Evolutionary conservation across 768 basidiomycete species (phyloP).

Genomic region (Imleria badia): DNA sequence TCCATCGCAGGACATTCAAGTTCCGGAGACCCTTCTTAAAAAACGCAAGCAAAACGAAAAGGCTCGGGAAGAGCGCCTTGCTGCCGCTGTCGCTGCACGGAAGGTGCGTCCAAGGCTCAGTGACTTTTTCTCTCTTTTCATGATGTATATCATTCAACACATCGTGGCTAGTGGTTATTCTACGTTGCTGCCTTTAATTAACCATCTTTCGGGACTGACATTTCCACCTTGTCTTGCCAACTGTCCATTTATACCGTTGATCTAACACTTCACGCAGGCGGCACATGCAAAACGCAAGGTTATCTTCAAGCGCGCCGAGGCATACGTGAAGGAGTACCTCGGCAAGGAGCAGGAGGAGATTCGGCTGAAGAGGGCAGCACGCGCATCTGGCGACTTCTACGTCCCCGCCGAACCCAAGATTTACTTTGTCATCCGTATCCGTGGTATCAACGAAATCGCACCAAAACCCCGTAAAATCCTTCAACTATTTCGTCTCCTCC

Average conservation of each 20-base stretch:
- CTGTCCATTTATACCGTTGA: slow-evolving; percentile 3
- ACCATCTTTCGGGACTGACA: slow-evolving; percentile 82
- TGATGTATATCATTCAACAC: slow-evolving; percentile 85
- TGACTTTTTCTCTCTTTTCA: slow-evolving; percentile 28
- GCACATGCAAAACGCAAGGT: slow-evolving; percentile 91
- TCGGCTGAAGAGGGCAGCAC: slow-evolving; percentile 89
- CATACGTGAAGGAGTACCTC: slow-evolving; percentile 97
- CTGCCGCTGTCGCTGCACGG: slow-evolving; percentile 77
- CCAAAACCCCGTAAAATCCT: slow-evolving; percentile 99
- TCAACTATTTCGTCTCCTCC: slow-evolving; percentile 96
- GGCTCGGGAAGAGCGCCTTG: slow-evolving; percentile 89
- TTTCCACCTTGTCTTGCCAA: not conserved
- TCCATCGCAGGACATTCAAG: slow-evolving; percentile 75
- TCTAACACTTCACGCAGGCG: slow-evolving; percentile 50
- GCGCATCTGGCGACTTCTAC: slow-evolving; percentile 93
- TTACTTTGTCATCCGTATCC: slow-evolving; percentile 96
- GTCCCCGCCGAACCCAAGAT: slow-evolving; percentile 96
- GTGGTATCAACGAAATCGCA: slow-evolving; percentile 99
- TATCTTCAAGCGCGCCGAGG: slow-evolving; percentile 98
- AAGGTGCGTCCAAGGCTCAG: slow-evolving; percentile 60
- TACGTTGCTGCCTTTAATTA: slow-evolving; percentile 78
- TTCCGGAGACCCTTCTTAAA: slow-evolving; percentile 99
- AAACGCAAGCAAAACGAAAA: slow-evolving; percentile 98
- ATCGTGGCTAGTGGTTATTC: slow-evolving; percentile 67
- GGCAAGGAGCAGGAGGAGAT: slow-evolving; percentile 94